Base-by-base conservation (phyloP, 139 green algal genomes). In the Tetratostichococcus sp. region DNA sequence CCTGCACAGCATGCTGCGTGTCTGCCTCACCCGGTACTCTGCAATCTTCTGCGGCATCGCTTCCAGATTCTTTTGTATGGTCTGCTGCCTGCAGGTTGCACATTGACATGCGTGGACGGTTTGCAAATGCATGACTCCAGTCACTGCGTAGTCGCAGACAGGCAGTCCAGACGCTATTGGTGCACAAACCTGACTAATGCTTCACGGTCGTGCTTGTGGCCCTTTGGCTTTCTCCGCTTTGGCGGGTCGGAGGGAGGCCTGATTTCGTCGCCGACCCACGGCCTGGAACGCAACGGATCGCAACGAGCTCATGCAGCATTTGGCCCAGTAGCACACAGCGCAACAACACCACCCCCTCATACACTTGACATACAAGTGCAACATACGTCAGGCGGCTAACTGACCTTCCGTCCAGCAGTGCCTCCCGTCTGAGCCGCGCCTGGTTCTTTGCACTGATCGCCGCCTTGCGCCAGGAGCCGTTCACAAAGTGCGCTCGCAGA, bases 161-260 rank as follows among this genome's bases (percentile, higher is more conserved):
- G n/a, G n/a, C n/a, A n/a, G n/a, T n/a, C n/a, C n/a, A n/a, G n/a
- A n/a, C n/a, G n/a, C n/a, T n/a, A n/a, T n/a, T n/a, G n/a, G n/a
- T n/a, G 25, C 67, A 88, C 77, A 74, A 75, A 25, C 69, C 33
- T n/a, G 57, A 57, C 65, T 84, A 77, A 58, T 68, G 25, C 16
- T 79, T 76, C 50, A 25, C 50, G 50, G 50, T 89, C 77, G 43
- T 85, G 72, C 57, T 89, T 89, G 75, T 89, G 85, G 0, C 85
- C 85, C 66, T 89, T 89, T 35, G 70, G 77, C 59, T 79, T 82
- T 31, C 73, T 70, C 26, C 68, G 28, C 33, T 70, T 57, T 19
- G 50, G 50, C 19, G 50, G 17, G 19, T 8, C 50, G 19, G 50
- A 28, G 14, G 14, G 26, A 25, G 14, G 19, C 2, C 4, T 25